Evolutionary conservation across 352 stramenopile genomes (phyloP), one percentile per base, ranked within the genome.

Genomic region (Phytophthora macrochlamydospora): DNA sequence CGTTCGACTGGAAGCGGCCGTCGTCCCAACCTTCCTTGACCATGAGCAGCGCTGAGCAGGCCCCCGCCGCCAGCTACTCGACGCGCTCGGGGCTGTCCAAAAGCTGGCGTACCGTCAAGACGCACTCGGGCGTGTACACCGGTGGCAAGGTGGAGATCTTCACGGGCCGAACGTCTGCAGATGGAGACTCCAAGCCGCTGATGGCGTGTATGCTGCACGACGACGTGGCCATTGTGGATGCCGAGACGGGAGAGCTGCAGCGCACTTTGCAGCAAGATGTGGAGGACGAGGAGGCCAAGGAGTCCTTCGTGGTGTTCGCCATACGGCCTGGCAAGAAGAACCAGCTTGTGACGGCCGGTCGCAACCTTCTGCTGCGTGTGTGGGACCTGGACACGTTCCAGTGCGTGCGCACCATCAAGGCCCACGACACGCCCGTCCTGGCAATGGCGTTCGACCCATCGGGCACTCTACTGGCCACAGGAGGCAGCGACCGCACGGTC

Each of bases 401-500:
- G 29, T 94, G 84, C 38, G 45, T 95, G 28, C 81, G 82, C 37
- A 93, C 82, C 8, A 95, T 95, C 56, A 95, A 94, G 62, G 76
- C 69, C 2, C 73, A 79, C 50, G 80, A 95, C 48, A 90, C 80
- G 49, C 90, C 91, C 7, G 86, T 97, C 55, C 70, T 95, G 50
- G 78, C 76, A 51, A 94, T 98, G 84, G 85, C 81, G 31, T 96
- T 97, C 62, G 92, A 98, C 74, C 87, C 87, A 18, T 91, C 92
- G 28, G 92, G 91, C 42, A 98, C 90, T 52, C 74, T 99, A 62
- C 76, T 99, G 7, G 96, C 96, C 7, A 99, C 97, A 1, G 97
- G 95, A 65, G 97, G 95, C 28, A 96, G 97, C 32, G 98, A 99
- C 77, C 94, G 96, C 50, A 91, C 87, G 1, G 96, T 98, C 43